A percentile compares a stretch with the other conserved stretches of the same genome.
Conservation (phyloP, 331 rosid genomes). For the Telfairia occidentalis region DNA sequence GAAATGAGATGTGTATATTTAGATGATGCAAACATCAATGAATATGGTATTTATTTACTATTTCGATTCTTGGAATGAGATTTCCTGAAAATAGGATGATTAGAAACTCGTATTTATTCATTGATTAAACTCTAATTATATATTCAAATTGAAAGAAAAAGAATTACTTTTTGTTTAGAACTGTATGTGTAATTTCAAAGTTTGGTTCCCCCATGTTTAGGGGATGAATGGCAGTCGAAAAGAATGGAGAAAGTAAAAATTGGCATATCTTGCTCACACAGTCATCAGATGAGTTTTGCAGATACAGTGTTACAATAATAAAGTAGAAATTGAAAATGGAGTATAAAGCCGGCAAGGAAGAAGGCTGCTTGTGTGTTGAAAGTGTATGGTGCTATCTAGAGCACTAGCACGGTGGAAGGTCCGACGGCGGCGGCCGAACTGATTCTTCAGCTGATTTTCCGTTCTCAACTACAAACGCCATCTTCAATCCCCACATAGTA, state of each 20-base stretch:
- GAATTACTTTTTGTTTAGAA: no score
- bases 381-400: neutral
- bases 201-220: neutral
- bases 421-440: conserved; percentile 15
- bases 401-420: conserved; percentile 17
- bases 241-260: neutral
- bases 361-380: neutral
- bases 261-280: neutral
- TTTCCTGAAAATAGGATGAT: neutral
- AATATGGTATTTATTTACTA: neutral
- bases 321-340: neutral
- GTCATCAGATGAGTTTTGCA: neutral
- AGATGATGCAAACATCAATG: neutral
- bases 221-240: neutral
- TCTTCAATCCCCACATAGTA: conserved; percentile 9
- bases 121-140: no score
- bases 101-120: no score
- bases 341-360: neutral
- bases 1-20: neutral
- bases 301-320: neutral
- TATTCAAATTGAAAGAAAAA: no score
- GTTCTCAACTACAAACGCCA: conserved; percentile 7
- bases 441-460: conserved; percentile 5
- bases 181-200: neutral
- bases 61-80: neutral